Conservation (phyloP, 148 eudicot genomes). For the Cornus kousa region DNA sequence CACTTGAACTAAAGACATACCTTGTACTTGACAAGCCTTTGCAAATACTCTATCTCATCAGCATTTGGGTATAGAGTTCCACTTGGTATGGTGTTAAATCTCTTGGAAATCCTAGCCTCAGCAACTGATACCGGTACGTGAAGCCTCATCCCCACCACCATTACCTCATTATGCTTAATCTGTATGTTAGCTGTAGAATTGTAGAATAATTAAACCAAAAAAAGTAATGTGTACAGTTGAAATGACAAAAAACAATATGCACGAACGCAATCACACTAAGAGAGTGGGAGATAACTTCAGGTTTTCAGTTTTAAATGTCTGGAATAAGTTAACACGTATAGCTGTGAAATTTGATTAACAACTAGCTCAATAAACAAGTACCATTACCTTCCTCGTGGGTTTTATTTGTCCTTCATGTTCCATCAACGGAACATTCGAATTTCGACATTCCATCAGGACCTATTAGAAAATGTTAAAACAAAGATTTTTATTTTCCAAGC, state of each 20-base stretch:
- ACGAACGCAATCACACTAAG: not conserved
- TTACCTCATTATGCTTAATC: slow-evolving; percentile 78
- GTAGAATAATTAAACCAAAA: slow-evolving; percentile 44
- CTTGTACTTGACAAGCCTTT: slow-evolving; percentile 91
- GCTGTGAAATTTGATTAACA: not conserved
- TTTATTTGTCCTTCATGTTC: slow-evolving; percentile 18
- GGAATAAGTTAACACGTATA: not conserved
- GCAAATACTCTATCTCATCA: slow-evolving; percentile 85
- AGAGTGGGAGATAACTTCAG: not conserved
- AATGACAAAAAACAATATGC: not conserved
- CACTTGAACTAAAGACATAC: slow-evolving; percentile 24
- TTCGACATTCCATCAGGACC: slow-evolving; percentile 53
- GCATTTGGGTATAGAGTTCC: slow-evolving; percentile 92
- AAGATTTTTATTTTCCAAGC: not conserved
- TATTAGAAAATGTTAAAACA: slow-evolving; percentile 19
- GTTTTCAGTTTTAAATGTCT: not conserved
- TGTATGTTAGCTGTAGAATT: slow-evolving; percentile 54
- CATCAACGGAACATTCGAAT: slow-evolving; percentile 19
- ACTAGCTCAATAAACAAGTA: not conserved
- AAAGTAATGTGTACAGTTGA: slow-evolving; percentile 9
- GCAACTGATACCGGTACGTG: slow-evolving; percentile 77
- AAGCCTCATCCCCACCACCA: slow-evolving; percentile 70
- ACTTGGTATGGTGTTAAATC: slow-evolving; percentile 84
- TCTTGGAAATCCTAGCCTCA: slow-evolving; percentile 74
- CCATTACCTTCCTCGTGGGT: slow-evolving; percentile 55